These are phyloP conservation scores for Yamadazyma siamensis DNA, from an alignment of 1,139 yeast species.

Conservation along the genomic window DNA sequence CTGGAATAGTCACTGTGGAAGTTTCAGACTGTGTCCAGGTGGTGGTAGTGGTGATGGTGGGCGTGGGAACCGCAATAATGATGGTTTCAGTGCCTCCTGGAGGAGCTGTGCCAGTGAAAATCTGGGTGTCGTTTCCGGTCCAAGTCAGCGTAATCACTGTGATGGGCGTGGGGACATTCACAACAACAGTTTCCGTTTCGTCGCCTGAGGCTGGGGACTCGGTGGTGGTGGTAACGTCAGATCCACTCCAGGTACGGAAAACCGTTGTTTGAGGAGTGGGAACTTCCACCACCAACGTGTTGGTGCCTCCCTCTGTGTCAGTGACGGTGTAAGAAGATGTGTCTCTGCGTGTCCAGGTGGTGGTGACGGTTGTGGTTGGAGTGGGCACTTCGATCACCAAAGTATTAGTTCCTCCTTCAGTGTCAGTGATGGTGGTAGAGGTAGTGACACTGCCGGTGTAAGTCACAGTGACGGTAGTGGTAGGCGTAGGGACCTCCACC, in stretches of 20 bases:
- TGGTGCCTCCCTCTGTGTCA: slow-evolving; percentile 8
- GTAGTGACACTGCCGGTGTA: slow-evolving; percentile 11
- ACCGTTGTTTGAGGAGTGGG: neutral
- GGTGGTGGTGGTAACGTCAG: neutral
- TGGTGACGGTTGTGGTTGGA: slow-evolving; percentile 5
- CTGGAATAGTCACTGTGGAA: slow-evolving; percentile 1
- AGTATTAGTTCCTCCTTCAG: slow-evolving; percentile 12
- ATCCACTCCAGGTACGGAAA: neutral
- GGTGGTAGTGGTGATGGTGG: neutral
- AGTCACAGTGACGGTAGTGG: slow-evolving; percentile 3
- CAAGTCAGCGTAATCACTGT: neutral
- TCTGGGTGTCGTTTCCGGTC: too few species aligned
- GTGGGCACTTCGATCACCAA: slow-evolving; percentile 8
- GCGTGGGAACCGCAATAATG: neutral
- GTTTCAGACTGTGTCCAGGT: neutral
- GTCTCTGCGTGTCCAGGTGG: slow-evolving; percentile 3
- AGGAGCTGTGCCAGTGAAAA: too few species aligned
- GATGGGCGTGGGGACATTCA: slow-evolving; percentile 3
- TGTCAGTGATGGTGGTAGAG: slow-evolving; percentile 9
- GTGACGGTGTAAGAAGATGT: slow-evolving; percentile 3
- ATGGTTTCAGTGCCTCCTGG: slow-evolving; percentile 1
- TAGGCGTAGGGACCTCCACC: slow-evolving; percentile 5
- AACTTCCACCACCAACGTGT: neutral
- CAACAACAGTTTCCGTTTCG: slow-evolving; percentile 9
- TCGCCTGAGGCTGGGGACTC: slow-evolving; percentile 7